Evolutionary conservation across 2,329 filamentous ascomycete species (phyloP), one percentile per base, ranked within the genome.

Genomic region (Pseudogymnoascus sp.): DNA sequence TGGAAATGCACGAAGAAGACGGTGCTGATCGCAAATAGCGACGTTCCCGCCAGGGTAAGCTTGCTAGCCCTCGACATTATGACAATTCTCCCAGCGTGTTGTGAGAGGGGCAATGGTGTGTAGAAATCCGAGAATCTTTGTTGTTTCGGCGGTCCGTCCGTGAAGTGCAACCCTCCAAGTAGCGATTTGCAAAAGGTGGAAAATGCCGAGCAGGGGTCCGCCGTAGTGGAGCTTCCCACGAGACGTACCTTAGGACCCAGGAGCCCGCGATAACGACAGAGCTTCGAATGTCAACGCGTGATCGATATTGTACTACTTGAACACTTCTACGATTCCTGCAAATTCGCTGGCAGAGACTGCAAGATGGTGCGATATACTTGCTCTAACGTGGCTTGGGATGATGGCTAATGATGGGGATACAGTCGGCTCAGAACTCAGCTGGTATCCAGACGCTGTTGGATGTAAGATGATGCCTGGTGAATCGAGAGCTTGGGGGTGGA

Each of bases 401-500:
- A 55, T 55, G 28, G 49, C 49, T 55, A 55, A 55, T 9, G 49
- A 49, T 35, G 25, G 33, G 49, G 11, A 49, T 66, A 71, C 74
- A 97, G 93, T 95, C 95, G 76, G 95, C 93, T 75, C 95, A 97
- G 81, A 97, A 97, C 83, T 97, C 95, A 69, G 88, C 91, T 73
- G 95, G 95, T 78, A 99, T 99, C 76, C 93, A 97, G 80, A 97
- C 93, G 75, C 88, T 99, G 74, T 91, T 99, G 80, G 95, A 97
- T 80, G 95, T 99, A 89, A 73, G 89, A 75, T 71, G 89, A 75
- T 71, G 60, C 41, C n/a, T 61, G 35, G 45, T 37, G 25, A 33
- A 41, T 62, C 40, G 33, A 33, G 40, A n/a, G 37, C 14, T 40
- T 62, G 28, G 31, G 31, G 4, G n/a, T 35, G 52, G 65, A 72